A percentile compares a stretch with the other conserved stretches of the same genome.
These are phyloP conservation scores for Agrostemma githago DNA, from an alignment of 148 eudicot genomes.

Conservation along the genomic window DNA sequence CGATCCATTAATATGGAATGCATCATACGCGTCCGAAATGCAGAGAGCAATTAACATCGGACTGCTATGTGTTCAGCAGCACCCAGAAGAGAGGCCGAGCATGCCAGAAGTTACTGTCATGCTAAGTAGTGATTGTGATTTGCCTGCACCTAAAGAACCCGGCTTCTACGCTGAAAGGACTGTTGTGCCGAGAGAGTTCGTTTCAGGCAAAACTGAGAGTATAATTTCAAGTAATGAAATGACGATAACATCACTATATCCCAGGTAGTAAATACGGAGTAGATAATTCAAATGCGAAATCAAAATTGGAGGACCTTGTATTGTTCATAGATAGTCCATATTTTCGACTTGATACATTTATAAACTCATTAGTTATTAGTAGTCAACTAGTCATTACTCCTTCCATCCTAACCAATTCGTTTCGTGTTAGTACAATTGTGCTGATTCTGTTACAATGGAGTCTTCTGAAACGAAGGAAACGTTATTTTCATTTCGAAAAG, in stretches of 20 bases:
- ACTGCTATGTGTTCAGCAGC: conserved; percentile 22
- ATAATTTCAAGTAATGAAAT: conserved; percentile 13
- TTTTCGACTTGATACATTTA: too few species aligned
- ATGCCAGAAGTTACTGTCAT: conserved; percentile 23
- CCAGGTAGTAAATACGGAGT: conserved; percentile 2
- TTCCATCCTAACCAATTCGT: too few species aligned
- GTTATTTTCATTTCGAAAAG: too few species aligned
- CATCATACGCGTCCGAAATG: neutral
- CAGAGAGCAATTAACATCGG: conserved; percentile 16
- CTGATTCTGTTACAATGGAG: too few species aligned
- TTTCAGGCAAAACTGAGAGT: neutral
- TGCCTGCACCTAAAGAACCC: conserved; percentile 20
- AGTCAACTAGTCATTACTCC: too few species aligned
- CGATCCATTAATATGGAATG: conserved; percentile 10
- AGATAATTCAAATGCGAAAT: too few species aligned
- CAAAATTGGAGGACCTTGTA: too few species aligned
- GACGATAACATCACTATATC: conserved; percentile 9
- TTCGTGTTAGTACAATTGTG: too few species aligned
- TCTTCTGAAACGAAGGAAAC: too few species aligned
- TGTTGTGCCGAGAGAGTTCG: neutral
- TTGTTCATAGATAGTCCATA: too few species aligned
- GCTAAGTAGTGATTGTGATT: conserved; percentile 19
- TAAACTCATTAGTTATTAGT: too few species aligned
- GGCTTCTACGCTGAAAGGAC: conserved; percentile 13
- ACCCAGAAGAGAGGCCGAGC: conserved; percentile 22